Evolutionary conservation across 1,284 basidiomycete species (phyloP).

Genomic region (Malassezia caprae): DNA sequence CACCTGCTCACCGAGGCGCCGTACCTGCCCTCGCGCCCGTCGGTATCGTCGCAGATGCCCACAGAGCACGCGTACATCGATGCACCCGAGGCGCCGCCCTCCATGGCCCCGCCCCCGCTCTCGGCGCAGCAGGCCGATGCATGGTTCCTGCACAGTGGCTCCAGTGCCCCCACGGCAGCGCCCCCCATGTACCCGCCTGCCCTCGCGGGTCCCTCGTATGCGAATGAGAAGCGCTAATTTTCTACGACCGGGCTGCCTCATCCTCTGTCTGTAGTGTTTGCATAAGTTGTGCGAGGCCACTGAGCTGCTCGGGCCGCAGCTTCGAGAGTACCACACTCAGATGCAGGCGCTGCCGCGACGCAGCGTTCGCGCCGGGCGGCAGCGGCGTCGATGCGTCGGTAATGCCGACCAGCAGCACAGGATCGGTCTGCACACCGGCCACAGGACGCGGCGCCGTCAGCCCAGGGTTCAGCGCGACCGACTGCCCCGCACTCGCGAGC

Average conservation of each 20-base stretch:
- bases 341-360: conserved; percentile 36
- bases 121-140: conserved; percentile 1
- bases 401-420: conserved; percentile 42
- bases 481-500: conserved; percentile 20
- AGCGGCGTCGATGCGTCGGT: conserved; percentile 24
- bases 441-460: conserved; percentile 30
- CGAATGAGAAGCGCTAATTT: conserved; percentile 2
- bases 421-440: conserved; percentile 30
- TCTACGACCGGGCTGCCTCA: background rate
- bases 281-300: conserved; percentile 39
- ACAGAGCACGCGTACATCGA: conserved; percentile 3
- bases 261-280: conserved; percentile 36
- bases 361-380: conserved; percentile 1
- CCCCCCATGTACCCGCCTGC: background rate
- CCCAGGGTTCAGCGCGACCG: conserved; percentile 12
- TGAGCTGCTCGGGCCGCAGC: conserved; percentile 36
- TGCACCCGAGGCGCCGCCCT: background rate
- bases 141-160: conserved; percentile 8
- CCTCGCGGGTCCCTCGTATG: background rate
- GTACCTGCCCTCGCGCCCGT: background rate
- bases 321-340: conserved; percentile 40
- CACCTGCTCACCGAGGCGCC: background rate
- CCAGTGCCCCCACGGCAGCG: background rate
- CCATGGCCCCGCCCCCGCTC: background rate
- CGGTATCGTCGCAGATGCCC: background rate